Percentiles rank a stretch among this genome's conserved stretches.
phyloP scores from a whole-genome alignment of 352 stramenopile species.

The Thraustochytrium striatum region DNA sequence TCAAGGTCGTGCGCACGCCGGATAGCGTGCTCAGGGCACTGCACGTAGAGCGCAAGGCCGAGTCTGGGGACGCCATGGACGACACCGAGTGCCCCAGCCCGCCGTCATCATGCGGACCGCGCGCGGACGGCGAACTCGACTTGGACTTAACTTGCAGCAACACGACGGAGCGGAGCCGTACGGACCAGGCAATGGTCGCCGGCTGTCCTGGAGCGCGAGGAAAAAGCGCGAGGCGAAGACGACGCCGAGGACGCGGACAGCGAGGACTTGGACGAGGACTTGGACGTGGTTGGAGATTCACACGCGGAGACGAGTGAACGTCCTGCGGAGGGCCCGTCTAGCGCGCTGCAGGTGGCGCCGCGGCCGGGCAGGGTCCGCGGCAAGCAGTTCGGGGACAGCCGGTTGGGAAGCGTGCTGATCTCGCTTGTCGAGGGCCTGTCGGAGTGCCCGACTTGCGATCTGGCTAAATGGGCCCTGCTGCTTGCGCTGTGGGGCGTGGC shows the following conservation, averaged over 20 bases:
- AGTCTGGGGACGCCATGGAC: background rate
- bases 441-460: background rate
- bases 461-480: background rate
- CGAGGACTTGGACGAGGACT: background rate
- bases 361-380: background rate
- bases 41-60: background rate
- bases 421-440: background rate
- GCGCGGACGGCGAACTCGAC: too few species aligned
- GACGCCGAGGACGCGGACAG: background rate
- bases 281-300: background rate
- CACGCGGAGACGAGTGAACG: background rate
- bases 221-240: background rate
- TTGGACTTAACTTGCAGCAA: too few species aligned
- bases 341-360: background rate
- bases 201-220: background rate
- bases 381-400: background rate
- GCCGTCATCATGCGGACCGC: too few species aligned
- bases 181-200: too few species aligned
- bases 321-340: background rate
- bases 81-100: too few species aligned
- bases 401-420: background rate
- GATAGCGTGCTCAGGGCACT: background rate
- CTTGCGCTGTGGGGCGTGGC: background rate
- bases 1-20: background rate
- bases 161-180: too few species aligned